Evolutionary conservation across 306 rosid species (phyloP), one percentile per base, ranked within the genome.

Genomic region (Mimosa pudica): DNA sequence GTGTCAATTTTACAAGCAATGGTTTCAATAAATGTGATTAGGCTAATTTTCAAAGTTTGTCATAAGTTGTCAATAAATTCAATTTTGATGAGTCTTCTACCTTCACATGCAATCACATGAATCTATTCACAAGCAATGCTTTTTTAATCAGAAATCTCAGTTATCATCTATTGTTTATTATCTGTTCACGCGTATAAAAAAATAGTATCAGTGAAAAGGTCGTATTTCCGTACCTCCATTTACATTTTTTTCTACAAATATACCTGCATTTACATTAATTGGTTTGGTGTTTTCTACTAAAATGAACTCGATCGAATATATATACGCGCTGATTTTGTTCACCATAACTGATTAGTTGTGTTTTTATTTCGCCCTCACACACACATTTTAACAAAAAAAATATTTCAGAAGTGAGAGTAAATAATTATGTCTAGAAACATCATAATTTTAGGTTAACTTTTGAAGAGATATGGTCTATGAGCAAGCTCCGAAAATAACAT

Each of bases 71-170:
- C 33, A 7, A 61, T 61, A 36, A 71, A 47, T 10, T 13, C 20
- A 32, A 42, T 63, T 55, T 70, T 30, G 69, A 81, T 2, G 10
- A 62, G 83, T 82, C 81, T 87, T 66, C 58, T 49, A 20, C 66
- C 74, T 47, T 77, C 94, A 88, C 91, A 78, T 88, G 91, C 83
- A 78, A 69, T 79, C 91, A 82, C 86, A 80, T 90, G 92, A 75
- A 69, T 44, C 35, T 32, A 33, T 41, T 75, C 71, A 72, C 35
- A 44, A 20, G 30, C 3, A 17, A 51, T 1, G 10, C 2, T 8
- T 18, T 62, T 32, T 62, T 14, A 10, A 67, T 67, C 17, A 17
- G 33, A 41, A 13, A 17, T 17, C 49, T 7, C 61, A 38, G 7
- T 41, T 38, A 24, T 57, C 63, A 2, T 17, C 32, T 66, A 38